These are phyloP conservation scores for Melaleuca quinquenervia DNA, from an alignment of 345 rosid genomes.

Conservation along the genomic window DNA sequence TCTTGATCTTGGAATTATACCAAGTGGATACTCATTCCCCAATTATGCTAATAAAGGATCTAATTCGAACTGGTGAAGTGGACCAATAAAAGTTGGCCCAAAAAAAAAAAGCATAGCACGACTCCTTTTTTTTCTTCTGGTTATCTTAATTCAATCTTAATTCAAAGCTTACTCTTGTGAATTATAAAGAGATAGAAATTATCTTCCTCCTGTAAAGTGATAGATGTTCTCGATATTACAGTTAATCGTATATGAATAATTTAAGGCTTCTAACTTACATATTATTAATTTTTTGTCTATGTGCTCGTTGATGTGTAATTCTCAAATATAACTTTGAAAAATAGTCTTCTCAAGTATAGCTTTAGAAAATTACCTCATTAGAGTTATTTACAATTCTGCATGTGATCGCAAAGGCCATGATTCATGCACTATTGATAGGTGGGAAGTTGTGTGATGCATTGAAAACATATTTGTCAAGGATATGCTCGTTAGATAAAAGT, in stretches of 20 bases:
- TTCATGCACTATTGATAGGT: no score
- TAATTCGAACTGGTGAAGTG: background rate
- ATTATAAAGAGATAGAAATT: background rate
- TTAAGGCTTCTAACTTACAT: background rate
- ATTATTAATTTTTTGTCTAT: background rate
- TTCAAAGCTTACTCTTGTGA: background rate
- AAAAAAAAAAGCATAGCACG: background rate
- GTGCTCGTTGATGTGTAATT: background rate
- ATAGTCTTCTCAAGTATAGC: background rate
- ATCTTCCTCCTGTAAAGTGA: background rate
- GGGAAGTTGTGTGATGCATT: no score
- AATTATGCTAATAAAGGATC: background rate
- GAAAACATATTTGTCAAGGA: no score
- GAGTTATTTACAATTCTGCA: background rate
- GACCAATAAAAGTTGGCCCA: background rate
- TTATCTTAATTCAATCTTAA: background rate
- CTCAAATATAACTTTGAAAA: background rate
- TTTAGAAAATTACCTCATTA: background rate
- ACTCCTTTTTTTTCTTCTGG: background rate
- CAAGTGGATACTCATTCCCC: background rate
- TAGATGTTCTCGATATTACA: background rate
- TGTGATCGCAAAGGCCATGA: no score
- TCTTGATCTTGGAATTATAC: background rate
- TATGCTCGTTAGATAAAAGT: background rate
- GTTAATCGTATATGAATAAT: accelerated